These are phyloP conservation scores for Penicillium manginii DNA, from an alignment of 495 filamentous ascomycete genomes.

Conservation along the genomic window DNA sequence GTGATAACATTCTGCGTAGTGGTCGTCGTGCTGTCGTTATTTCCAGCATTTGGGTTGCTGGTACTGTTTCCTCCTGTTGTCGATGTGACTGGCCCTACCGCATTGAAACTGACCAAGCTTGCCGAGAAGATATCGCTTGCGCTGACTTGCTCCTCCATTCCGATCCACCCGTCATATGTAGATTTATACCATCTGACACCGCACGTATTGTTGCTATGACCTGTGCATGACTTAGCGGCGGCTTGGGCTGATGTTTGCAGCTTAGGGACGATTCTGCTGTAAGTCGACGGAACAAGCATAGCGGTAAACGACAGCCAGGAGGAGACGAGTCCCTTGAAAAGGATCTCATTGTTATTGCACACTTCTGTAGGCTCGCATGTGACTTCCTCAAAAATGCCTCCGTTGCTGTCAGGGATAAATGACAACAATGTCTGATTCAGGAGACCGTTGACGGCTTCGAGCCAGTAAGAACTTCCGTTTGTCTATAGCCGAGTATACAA, in stretches of 20 bases:
- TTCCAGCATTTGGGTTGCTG: conserved; percentile 43
- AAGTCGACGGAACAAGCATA: conserved; percentile 67
- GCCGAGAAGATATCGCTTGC: conserved; percentile 62
- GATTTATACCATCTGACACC: conserved; percentile 70
- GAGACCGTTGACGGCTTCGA: conserved; percentile 54
- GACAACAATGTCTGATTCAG: conserved; percentile 46
- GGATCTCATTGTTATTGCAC: conserved; percentile 74
- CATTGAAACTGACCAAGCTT: conserved; percentile 35
- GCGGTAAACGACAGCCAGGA: conserved; percentile 77
- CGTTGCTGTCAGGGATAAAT: conserved; percentile 56
- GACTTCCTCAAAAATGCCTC: conserved; percentile 60
- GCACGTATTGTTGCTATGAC: conserved; percentile 66
- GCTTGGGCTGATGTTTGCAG: conserved; percentile 68
- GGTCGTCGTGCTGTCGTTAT: conserved; percentile 19
- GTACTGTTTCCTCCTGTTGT: conserved; percentile 35
- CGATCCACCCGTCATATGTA: conserved; percentile 64
- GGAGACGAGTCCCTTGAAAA: conserved; percentile 83
- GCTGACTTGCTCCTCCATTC: conserved; percentile 57
- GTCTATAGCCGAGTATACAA: conserved; percentile 10
- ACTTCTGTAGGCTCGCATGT: conserved; percentile 62
- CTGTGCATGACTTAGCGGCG: conserved; percentile 69
- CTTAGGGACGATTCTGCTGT: conserved; percentile 62
- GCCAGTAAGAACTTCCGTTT: conserved; percentile 48
- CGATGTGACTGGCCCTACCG: conserved; percentile 28
- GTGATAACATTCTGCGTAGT: conserved; percentile 45